These are phyloP conservation scores for Xeromyces bisporus DNA, from an alignment of 495 filamentous ascomycete genomes.

Conservation along the genomic window DNA sequence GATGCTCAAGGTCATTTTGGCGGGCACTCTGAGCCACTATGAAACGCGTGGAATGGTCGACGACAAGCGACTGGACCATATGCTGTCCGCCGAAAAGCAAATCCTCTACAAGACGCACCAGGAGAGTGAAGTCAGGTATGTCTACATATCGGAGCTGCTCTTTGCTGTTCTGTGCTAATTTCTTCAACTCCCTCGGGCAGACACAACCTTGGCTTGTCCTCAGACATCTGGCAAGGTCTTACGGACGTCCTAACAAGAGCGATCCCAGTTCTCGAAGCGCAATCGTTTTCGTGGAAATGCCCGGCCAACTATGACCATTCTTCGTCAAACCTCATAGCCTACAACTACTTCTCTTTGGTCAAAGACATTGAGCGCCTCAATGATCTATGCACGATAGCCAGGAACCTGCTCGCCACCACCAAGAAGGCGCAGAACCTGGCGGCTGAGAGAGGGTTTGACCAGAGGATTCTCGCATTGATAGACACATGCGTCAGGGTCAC, in stretches of 20 bases:
- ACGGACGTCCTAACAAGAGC: constrained; percentile 41
- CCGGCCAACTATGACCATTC: constrained; percentile 40
- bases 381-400: constrained; percentile 65
- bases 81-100: constrained; percentile 32
- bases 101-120: constrained; percentile 35
- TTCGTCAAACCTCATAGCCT: constrained; percentile 54
- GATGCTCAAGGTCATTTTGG: constrained; percentile 31
- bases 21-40: constrained; percentile 32
- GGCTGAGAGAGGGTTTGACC: constrained; percentile 58
- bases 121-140: constrained; percentile 32
- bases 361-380: constrained; percentile 73
- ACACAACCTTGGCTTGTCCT: constrained; percentile 37
- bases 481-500: constrained; percentile 76
- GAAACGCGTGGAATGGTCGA: constrained; percentile 35
- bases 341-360: constrained; percentile 55
- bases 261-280: constrained; percentile 43
- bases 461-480: constrained; percentile 67
- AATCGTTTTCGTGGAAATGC: constrained; percentile 43
- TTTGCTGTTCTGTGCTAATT: background rate
- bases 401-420: constrained; percentile 69
- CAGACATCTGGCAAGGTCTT: constrained; percentile 53
- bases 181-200: constrained; percentile 7
- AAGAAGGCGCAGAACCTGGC: constrained; percentile 78
- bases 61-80: constrained; percentile 32
- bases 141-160: background rate